A percentile compares a stretch with the other conserved stretches of the same genome.
These are phyloP conservation scores for Elsinoe necatrix DNA, from an alignment of 2,329 filamentous ascomycete species.

Conservation along the genomic window DNA sequence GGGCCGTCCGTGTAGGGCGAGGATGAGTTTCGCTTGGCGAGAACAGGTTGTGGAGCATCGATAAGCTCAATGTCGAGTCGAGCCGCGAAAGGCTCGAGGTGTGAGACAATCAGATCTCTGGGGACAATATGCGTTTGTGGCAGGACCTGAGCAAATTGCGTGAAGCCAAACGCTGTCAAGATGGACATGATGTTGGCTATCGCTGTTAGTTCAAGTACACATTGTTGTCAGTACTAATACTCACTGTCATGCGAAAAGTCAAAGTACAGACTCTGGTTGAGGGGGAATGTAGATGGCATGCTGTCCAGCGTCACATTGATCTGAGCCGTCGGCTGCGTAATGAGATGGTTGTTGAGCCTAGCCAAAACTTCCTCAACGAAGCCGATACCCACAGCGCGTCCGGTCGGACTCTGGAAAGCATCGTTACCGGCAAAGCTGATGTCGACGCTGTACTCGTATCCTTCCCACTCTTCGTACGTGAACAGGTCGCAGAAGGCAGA, in stretches of 20 bases:
- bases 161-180: slow-evolving; percentile 63
- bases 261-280: slow-evolving; percentile 65
- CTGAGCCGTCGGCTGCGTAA: slow-evolving; percentile 35
- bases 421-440: slow-evolving; percentile 49
- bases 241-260: slow-evolving; percentile 69
- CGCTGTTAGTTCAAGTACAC: background rate
- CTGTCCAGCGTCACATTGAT: slow-evolving; percentile 62
- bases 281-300: slow-evolving; percentile 60
- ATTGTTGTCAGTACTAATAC: slow-evolving; percentile 19
- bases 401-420: slow-evolving; percentile 56
- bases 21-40: slow-evolving; percentile 40
- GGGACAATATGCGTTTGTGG: slow-evolving; percentile 47
- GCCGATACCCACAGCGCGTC: slow-evolving; percentile 63
- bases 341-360: slow-evolving; percentile 56
- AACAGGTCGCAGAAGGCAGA: slow-evolving; percentile 67
- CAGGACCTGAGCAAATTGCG: slow-evolving; percentile 56
- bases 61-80: slow-evolving; percentile 69
- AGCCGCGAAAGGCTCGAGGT: slow-evolving; percentile 63
- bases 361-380: slow-evolving; percentile 66
- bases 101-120: slow-evolving; percentile 57
- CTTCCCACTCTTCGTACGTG: slow-evolving; percentile 64
- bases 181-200: slow-evolving; percentile 55
- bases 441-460: slow-evolving; percentile 63
- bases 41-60: slow-evolving; percentile 55
- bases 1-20: slow-evolving; percentile 40